Conservation (phyloP, 208 protist species). For the Leishmania gerbilli region DNA sequence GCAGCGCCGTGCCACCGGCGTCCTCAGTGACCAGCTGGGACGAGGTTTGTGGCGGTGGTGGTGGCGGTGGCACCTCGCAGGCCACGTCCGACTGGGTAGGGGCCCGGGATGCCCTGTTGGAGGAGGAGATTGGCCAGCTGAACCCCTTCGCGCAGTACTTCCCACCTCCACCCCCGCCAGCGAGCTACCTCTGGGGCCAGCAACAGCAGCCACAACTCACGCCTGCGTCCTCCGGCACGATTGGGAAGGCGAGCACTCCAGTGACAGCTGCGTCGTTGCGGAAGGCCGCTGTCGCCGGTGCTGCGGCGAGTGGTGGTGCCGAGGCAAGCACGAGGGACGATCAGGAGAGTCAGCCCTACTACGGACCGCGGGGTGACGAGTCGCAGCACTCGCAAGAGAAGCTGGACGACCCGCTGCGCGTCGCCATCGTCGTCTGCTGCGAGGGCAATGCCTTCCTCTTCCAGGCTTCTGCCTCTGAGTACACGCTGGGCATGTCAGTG, state of each 20-base stretch:
- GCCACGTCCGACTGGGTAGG: constrained; percentile 43
- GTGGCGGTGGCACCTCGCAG: constrained; percentile 28
- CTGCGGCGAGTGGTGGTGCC: neutral
- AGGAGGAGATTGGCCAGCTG: constrained; percentile 66
- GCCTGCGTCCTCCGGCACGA: constrained; percentile 4
- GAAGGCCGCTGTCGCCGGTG: neutral
- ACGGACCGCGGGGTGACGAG: constrained; percentile 18
- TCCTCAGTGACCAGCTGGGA: constrained; percentile 20
- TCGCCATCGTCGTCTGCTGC: constrained; percentile 59
- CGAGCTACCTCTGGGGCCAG: constrained; percentile 29
- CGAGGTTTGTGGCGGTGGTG: constrained; percentile 17
- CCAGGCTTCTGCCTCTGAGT: constrained; percentile 39
- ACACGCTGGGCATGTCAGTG: constrained; percentile 36
- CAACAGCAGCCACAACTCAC: neutral
- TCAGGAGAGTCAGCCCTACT: constrained; percentile 2
- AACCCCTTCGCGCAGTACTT: constrained; percentile 76
- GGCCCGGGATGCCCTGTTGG: constrained; percentile 40
- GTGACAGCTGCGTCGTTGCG: constrained; percentile 21
- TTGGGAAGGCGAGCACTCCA: neutral
- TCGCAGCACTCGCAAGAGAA: constrained; percentile 38
- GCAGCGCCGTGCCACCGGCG: constrained; percentile 7
- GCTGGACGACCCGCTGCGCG: constrained; percentile 49
- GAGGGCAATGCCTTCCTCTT: constrained; percentile 76
- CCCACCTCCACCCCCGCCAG: constrained; percentile 40
- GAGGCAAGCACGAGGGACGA: neutral